Base-by-base conservation (phyloP, 1,139 yeast genomes). In the Nakaseomyces glabratus region DNA sequence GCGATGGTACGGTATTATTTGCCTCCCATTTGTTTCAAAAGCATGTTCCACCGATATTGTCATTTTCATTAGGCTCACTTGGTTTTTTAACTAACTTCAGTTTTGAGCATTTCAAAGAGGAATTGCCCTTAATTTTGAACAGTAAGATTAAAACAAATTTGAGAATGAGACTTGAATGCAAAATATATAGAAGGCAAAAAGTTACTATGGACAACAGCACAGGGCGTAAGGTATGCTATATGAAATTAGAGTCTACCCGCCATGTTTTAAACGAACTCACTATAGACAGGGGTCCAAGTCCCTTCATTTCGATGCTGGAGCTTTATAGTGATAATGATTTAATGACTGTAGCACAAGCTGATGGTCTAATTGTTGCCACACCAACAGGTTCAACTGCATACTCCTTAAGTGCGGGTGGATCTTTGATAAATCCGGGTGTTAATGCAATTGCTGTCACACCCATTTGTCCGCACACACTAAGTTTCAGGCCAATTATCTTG, bases 351-450 rank as follows among this genome's bases (percentile, higher is more conserved):
- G 93, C 90, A 0, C 95, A 84, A 54, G 94, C 95, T 0, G 95
- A 85, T 56, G 95, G 95, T 0, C 60, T 85, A 20, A 84, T 85
- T 39, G 69, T 85, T 24, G 93, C 94, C 0, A 84, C 95, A 0
- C 95, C 95, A 4, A 85, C 95, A 0, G 95, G 95, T 0, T 82
- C 93, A 2, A 85, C 95, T 0, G 95, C 95, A 0, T 85, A 85
- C 55, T 82, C 93, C 1, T 63, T 85, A 24, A 79, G 93, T 25
- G 95, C 95, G 0, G 95, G 95, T 11, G 95, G 95, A 0, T 77
- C 93, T 0, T 65, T 85, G 34, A 93, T 85, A 2, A 94, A 85
- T 48, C 95, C 95, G 0, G 84, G 84, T 18, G 93, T 85, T 10
- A 78, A 85, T 47, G 93, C 94, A 6, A 81, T 85, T 28, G 76